phyloP scores from a whole-genome alignment of 108 stramenopile species.

The Cyclostephanos tholiformis region DNA sequence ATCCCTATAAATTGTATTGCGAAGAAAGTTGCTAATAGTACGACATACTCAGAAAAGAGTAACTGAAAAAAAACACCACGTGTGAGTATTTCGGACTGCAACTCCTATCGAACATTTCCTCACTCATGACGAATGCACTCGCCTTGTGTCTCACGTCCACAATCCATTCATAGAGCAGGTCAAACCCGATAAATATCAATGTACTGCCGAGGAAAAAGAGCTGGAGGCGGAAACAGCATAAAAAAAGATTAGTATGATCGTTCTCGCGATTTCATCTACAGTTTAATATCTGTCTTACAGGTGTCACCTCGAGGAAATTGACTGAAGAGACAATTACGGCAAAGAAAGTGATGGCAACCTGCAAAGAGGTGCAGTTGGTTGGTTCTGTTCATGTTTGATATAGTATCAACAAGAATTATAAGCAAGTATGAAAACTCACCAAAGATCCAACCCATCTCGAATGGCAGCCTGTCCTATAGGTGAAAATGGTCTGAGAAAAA shows the following conservation, averaged over 20 bases:
- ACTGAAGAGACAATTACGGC: conserved; percentile 73
- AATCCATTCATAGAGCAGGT: conserved; percentile 96
- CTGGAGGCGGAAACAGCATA: conserved; percentile 46
- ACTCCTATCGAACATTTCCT: neutral
- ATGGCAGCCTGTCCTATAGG: conserved; percentile 84
- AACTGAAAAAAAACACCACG: conserved; percentile 20
- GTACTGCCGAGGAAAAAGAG: conserved; percentile 94
- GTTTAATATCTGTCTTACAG: conserved; percentile 19
- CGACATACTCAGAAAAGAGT: conserved; percentile 42
- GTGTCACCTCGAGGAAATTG: conserved; percentile 74
- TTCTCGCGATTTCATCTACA: neutral
- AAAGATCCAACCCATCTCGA: conserved; percentile 76
- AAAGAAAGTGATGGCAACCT: conserved; percentile 51
- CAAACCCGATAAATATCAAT: conserved; percentile 90
- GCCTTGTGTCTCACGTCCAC: conserved; percentile 86
- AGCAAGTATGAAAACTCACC: conserved; percentile 37
- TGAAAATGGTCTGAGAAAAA: conserved; percentile 98
- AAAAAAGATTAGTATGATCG: neutral
- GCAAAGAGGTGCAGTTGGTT: neutral
- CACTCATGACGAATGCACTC: conserved; percentile 4
- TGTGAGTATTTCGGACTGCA: neutral
- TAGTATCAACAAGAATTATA: neutral
- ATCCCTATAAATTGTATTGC: conserved; percentile 49
- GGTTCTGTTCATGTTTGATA: neutral
- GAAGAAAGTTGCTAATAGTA: conserved; percentile 49